Conservation (phyloP, 2,329 filamentous ascomycete species). For the Blumeriella jaapii region DNA sequence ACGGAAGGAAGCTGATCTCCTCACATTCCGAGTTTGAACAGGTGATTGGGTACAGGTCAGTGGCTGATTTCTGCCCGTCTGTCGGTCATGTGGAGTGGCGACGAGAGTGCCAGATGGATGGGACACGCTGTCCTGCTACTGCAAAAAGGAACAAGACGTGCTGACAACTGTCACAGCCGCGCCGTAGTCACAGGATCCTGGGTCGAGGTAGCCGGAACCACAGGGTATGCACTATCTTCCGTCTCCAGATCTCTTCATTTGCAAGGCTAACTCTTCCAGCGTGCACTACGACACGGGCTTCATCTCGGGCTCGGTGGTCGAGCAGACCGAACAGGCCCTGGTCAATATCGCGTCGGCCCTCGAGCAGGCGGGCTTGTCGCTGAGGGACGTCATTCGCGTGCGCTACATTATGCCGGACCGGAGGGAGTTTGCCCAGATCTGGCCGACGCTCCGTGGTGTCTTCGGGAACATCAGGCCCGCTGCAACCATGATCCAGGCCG, state of each 20-base stretch:
- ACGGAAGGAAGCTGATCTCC: constrained; percentile 1
- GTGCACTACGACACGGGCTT: constrained; percentile 3
- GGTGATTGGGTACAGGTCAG: constrained; percentile 1
- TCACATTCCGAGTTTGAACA: constrained; percentile 3
- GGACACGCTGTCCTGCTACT: too few species aligned
- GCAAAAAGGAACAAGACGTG: too few species aligned
- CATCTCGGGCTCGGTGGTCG: background rate
- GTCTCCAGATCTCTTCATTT: background rate
- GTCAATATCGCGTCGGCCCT: constrained; percentile 4
- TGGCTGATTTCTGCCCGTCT: too few species aligned
- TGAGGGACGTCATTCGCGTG: constrained; percentile 3
- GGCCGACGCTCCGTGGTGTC: constrained; percentile 1
- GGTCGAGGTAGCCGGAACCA: constrained; percentile 4
- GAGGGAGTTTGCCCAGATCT: constrained; percentile 2
- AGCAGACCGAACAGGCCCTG: constrained; percentile 5
- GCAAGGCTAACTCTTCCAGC: background rate
- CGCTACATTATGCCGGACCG: constrained; percentile 5
- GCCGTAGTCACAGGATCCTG: constrained; percentile 3
- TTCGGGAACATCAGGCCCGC: constrained; percentile 1
- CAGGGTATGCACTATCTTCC: background rate
- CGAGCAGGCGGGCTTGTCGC: constrained; percentile 1
- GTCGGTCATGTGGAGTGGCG: too few species aligned
- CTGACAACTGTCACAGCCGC: too few species aligned
- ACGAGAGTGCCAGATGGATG: too few species aligned
- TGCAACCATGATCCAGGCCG: constrained; percentile 4